Evolutionary conservation across 305 asterid genomes (phyloP).

Genomic region (Fraxinus dipetala): DNA sequence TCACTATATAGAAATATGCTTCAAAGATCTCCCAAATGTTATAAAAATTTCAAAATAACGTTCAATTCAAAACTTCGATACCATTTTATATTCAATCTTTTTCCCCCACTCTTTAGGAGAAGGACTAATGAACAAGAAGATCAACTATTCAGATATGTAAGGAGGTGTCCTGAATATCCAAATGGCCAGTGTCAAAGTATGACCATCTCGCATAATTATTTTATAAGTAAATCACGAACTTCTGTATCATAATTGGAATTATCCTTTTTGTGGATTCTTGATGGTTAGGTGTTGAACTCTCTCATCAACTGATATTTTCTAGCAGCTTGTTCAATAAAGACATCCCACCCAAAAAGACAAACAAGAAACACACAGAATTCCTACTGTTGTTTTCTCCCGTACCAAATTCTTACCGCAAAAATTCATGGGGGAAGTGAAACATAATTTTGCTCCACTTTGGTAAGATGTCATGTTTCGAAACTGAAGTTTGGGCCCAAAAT

Average conservation of each 20-base stretch:
- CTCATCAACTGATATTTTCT: background rate
- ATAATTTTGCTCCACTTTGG: background rate
- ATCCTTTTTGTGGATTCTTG: conserved; percentile 8
- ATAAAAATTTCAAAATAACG: background rate
- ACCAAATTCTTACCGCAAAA: background rate
- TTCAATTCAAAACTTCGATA: background rate
- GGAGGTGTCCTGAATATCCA: background rate
- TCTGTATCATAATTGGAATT: background rate
- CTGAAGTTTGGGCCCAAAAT: conserved; percentile 4
- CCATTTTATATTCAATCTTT: background rate
- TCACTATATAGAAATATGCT: background rate
- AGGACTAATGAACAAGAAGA: background rate
- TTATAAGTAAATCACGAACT: background rate
- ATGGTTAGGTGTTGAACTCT: background rate
- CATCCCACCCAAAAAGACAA: background rate
- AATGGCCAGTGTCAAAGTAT: background rate
- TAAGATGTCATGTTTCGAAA: background rate
- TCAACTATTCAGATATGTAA: background rate
- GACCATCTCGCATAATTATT: background rate
- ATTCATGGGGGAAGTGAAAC: background rate
- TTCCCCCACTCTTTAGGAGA: background rate
- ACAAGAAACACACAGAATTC: background rate
- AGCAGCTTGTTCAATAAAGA: background rate
- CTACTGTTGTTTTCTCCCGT: background rate
- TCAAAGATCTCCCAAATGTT: background rate